phyloP scores from a whole-genome alignment of 2,329 filamentous ascomycete genomes.

The Blumeriella jaapii region DNA sequence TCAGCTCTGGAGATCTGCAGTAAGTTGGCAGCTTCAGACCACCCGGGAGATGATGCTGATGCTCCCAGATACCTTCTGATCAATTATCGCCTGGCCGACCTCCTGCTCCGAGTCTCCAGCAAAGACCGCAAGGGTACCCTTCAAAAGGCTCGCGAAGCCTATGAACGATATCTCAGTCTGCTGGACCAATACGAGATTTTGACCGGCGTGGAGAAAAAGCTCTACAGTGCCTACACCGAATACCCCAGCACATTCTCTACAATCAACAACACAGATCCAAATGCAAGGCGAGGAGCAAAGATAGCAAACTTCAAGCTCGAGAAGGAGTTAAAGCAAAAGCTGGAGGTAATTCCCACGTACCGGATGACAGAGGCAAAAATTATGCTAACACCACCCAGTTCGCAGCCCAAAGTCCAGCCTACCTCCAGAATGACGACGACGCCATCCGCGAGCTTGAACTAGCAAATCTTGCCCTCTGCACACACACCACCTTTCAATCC shows the following conservation, averaged over 20 bases:
- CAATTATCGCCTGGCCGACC: conserved; percentile 67
- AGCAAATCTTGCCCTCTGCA: conserved; percentile 59
- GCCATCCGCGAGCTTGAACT: conserved; percentile 69
- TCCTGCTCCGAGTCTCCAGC: conserved; percentile 56
- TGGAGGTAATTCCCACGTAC: conserved; percentile 45
- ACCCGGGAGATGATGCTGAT: conserved; percentile 15
- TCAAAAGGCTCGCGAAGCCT: conserved; percentile 51
- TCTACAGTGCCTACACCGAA: conserved; percentile 64
- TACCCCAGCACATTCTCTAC: conserved; percentile 63
- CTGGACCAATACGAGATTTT: conserved; percentile 73
- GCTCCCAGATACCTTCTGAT: conserved; percentile 57
- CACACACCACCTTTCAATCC: conserved; percentile 72
- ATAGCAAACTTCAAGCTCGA: conserved; percentile 78
- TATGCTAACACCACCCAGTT: conserved; percentile 36
- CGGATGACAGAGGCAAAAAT: too few species aligned
- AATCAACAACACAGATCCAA: conserved; percentile 51
- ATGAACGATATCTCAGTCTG: conserved; percentile 67
- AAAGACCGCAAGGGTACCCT: conserved; percentile 53
- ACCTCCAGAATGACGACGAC: conserved; percentile 68
- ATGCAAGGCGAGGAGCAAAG: conserved; percentile 67
- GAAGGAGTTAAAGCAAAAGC: conserved; percentile 69
- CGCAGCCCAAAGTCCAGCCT: conserved; percentile 44
- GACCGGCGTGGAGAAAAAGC: conserved; percentile 47
- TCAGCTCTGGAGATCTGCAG: conserved; percentile 73
- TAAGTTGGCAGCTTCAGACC: conserved; percentile 30